Evolutionary conservation across 1,284 basidiomycete species (phyloP).

Genomic region (Ustilago bromivora): DNA sequence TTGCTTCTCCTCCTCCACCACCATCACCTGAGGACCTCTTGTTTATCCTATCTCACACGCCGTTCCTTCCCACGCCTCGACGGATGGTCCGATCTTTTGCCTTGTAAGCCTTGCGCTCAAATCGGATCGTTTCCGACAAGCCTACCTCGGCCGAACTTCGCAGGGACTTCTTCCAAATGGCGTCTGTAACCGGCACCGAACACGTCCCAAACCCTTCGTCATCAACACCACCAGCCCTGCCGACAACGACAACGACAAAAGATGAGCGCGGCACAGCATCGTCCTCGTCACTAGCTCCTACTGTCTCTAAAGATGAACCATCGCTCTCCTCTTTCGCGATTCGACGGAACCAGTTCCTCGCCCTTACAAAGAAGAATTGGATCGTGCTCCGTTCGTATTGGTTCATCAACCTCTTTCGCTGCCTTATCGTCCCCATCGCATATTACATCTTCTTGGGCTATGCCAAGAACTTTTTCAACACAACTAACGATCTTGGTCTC

Average conservation of each 20-base stretch:
- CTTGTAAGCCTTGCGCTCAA: neutral
- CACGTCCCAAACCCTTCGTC: slow-evolving; percentile 6
- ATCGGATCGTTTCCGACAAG: neutral
- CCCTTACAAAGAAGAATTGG: slow-evolving; percentile 39
- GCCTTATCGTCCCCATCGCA: slow-evolving; percentile 77
- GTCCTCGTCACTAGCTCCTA: slow-evolving; percentile 8
- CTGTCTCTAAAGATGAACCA: slow-evolving; percentile 8
- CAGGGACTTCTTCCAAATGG: slow-evolving; percentile 7
- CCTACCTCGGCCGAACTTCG: neutral
- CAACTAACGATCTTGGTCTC: slow-evolving; percentile 42
- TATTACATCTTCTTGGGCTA: slow-evolving; percentile 78
- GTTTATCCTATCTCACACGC: neutral
- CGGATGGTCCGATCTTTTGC: slow-evolving; percentile 7
- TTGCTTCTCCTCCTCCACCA: neutral
- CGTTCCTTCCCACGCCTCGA: neutral
- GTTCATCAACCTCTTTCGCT: slow-evolving; percentile 76
- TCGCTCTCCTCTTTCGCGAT: slow-evolving; percentile 27
- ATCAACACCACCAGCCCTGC: slow-evolving; percentile 10
- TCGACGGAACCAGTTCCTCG: slow-evolving; percentile 31
- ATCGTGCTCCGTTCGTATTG: slow-evolving; percentile 38
- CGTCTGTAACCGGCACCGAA: neutral
- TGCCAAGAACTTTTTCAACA: slow-evolving; percentile 52
- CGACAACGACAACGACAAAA: slow-evolving; percentile 15
- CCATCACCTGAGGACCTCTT: neutral
- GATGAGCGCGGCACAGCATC: slow-evolving; percentile 13